Conservation (phyloP, 2,329 filamentous ascomycete genomes). For the Plectosphaerella cucumerina region DNA sequence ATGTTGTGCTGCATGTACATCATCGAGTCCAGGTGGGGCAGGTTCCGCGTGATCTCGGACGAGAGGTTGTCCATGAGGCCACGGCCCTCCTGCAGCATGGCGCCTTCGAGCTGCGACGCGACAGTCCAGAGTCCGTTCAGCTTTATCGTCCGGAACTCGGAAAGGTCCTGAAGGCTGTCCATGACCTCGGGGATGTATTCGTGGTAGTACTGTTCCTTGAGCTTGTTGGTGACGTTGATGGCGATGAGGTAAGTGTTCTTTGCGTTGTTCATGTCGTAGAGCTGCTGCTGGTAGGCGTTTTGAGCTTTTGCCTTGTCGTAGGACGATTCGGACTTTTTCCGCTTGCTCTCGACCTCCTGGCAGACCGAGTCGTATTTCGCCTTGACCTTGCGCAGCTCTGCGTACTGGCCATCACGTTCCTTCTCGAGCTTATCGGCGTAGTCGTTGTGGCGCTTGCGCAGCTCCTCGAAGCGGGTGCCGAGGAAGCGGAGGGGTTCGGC, state of each 20-base stretch:
- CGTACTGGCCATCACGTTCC: constrained; percentile 80
- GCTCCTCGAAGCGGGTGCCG: constrained; percentile 74
- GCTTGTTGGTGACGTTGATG: constrained; percentile 95
- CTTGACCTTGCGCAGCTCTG: constrained; percentile 85
- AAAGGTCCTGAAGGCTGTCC: constrained; percentile 89
- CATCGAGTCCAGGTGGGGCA: constrained; percentile 86
- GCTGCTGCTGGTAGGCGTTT: constrained; percentile 85
- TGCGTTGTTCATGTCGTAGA: constrained; percentile 92
- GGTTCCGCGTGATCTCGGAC: constrained; percentile 81
- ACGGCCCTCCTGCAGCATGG: constrained; percentile 70
- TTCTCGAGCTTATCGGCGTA: constrained; percentile 85
- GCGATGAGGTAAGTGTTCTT: constrained; percentile 98
- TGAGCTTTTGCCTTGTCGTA: constrained; percentile 94
- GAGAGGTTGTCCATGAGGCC: constrained; percentile 68
- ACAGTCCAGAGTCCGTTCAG: constrained; percentile 83
- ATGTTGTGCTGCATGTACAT: constrained; percentile 98
- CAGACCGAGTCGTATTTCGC: constrained; percentile 88
- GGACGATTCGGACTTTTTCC: constrained; percentile 92
- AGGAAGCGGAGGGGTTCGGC: constrained; percentile 82
- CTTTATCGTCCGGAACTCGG: constrained; percentile 79
- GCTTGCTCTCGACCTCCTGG: constrained; percentile 88
- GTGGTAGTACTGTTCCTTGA: constrained; percentile 96
- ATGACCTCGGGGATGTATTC: constrained; percentile 93
- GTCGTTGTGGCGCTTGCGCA: constrained; percentile 86
- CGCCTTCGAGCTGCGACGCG: constrained; percentile 74